Base-by-base conservation (phyloP, 2,329 filamentous ascomycete species). In the Chaetomium sp. region DNA sequence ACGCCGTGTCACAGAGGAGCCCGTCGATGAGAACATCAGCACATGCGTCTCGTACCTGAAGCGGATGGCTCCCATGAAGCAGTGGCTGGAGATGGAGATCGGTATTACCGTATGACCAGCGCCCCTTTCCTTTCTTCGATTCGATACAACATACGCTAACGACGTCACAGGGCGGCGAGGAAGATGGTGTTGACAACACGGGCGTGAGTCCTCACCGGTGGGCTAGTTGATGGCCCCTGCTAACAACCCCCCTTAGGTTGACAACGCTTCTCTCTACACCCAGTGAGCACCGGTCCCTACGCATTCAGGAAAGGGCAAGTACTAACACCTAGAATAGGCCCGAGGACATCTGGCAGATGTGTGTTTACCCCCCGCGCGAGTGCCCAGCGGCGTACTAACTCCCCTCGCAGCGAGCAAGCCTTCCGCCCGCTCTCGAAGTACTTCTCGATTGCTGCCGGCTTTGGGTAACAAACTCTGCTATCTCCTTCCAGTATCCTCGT, bases 81-180 rank as follows among this genome's bases (percentile, higher is more conserved):
- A 97, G 82, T 98, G 92, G 92, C 88, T 99, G 72, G 95, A 99
- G 87, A 99, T 98, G 94, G 90, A 92, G 78, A 83, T 96, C 71
- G 92, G 90, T 77, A 96, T 97, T 81, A 98, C 95, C 67, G 94
- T 68, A 65, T n/a, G 68, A 35, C 21, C 19, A n/a, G 19, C 1
- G n/a, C 3, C 29, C 35, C 8, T 49, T 29, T 9, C 7, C 10
- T 31, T 12, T 4, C 5, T 31, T 9, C n/a, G 10, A 5, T 53
- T 4, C 19, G 16, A 38, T 23, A 13, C 27, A 57, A 42, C 45
- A 23, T 23, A 8, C 38, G 55, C 57, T 63, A 38, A 57, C 47
- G 21, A 23, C 21, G 13, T 29, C 1, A 47, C 31, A 66, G 60
- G 64, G 93, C 83, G 93, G 93, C 81, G 93, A 97, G 57, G 59